Percentiles rank a stretch among this genome's conserved stretches.
These are phyloP conservation scores for Tulasnella sp. DNA, from an alignment of 768 basidiomycete genomes.

Conservation along the genomic window DNA sequence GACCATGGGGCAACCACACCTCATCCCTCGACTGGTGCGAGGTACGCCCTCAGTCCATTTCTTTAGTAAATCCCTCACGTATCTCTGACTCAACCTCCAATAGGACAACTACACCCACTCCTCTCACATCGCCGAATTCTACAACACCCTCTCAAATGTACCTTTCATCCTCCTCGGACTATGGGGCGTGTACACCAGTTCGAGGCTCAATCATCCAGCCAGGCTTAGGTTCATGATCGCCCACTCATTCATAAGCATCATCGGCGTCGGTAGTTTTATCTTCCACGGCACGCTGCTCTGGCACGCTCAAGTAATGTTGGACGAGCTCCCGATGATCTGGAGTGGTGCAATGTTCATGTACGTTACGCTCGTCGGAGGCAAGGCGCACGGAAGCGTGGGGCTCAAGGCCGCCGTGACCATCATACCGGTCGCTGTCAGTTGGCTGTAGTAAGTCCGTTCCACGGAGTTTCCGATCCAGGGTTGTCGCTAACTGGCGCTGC, in stretches of 20 bases:
- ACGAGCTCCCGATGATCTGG: slow-evolving; percentile 42
- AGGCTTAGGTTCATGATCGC: slow-evolving; percentile 29
- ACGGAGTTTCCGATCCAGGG: neutral
- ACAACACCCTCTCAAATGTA: slow-evolving; percentile 39
- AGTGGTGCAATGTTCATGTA: slow-evolving; percentile 35
- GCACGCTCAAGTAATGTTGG: slow-evolving; percentile 38
- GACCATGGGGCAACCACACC: slow-evolving; percentile 29
- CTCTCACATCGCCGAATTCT: slow-evolving; percentile 38
- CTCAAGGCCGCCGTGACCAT: slow-evolving; percentile 32
- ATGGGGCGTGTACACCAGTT: slow-evolving; percentile 32
- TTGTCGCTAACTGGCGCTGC: neutral
- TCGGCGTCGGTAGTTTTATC: slow-evolving; percentile 37
- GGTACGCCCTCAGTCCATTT: slow-evolving; percentile 6
- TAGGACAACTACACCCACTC: slow-evolving; percentile 37
- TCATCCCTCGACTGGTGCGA: slow-evolving; percentile 31
- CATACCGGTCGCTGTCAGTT: slow-evolving; percentile 35
- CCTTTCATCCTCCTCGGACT: slow-evolving; percentile 36
- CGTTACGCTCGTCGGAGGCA: slow-evolving; percentile 29
- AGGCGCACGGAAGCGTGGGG: slow-evolving; percentile 4
- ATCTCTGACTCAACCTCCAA: neutral
- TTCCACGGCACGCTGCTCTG: slow-evolving; percentile 39
- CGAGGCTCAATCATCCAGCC: slow-evolving; percentile 27
- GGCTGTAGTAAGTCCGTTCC: slow-evolving; percentile 36
- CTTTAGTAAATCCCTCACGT: neutral
- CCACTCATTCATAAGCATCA: slow-evolving; percentile 28